Evolutionary conservation across 192 early-diverging fungal genomes (phyloP).

Genomic region (Pilaira anomala): DNA sequence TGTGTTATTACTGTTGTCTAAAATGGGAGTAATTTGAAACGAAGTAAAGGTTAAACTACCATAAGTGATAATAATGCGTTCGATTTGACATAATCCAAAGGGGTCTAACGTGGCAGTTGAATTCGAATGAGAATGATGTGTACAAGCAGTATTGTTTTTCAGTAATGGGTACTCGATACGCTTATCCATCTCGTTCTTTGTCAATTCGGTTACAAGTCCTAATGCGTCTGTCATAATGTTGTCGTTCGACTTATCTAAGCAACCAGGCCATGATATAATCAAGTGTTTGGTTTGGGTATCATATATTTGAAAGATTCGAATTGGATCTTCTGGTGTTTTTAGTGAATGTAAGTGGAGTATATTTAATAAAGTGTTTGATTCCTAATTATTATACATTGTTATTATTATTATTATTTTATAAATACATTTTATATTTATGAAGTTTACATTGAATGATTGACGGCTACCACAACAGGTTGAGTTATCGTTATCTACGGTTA

Average conservation of each 20-base stretch:
- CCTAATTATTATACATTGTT: too few relatives aligned
- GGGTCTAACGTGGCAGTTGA: conserved; percentile 3
- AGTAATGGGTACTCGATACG: not conserved
- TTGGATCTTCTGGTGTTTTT: not conserved
- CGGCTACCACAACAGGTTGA: too few relatives aligned
- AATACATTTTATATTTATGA: too few relatives aligned
- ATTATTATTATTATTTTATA: too few relatives aligned
- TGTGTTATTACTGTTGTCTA: not conserved
- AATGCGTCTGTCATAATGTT: too few relatives aligned
- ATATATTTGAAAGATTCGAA: conserved; percentile 19
- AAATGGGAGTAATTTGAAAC: conserved; percentile 1
- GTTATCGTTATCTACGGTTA: too few relatives aligned
- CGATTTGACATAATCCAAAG: not conserved
- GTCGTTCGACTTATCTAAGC: not conserved
- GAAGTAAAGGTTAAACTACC: conserved; percentile 9
- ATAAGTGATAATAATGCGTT: conserved; percentile 11
- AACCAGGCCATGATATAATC: conserved; percentile 9
- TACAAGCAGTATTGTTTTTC: conserved; percentile 3
- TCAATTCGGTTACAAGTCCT: too few relatives aligned
- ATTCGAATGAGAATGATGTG: conserved; percentile 16
- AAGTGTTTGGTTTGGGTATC: conserved; percentile 7
- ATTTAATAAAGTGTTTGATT: not conserved
- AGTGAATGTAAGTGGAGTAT: not conserved
- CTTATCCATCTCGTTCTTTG: too few relatives aligned
- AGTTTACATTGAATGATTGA: too few relatives aligned